A percentile compares a stretch with the other conserved stretches of the same genome.
Conservation (phyloP, 2,329 filamentous ascomycete species). For the Phoma sp. region DNA sequence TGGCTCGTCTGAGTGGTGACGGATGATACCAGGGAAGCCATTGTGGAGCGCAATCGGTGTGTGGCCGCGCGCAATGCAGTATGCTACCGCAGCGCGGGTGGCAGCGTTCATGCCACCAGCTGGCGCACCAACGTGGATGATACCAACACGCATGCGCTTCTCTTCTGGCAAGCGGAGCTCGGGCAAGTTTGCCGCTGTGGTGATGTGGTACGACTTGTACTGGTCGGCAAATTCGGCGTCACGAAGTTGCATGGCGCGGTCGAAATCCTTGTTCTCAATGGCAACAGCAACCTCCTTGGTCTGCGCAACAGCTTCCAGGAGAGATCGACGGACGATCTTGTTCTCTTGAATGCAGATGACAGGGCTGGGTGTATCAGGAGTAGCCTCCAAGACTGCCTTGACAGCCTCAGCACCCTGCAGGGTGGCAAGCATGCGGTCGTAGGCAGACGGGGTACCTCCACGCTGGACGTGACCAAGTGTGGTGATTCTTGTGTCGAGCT, state of each 20-base stretch:
- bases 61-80: slow-evolving; percentile 91
- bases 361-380: slow-evolving; percentile 85
- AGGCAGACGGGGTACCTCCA: slow-evolving; percentile 89
- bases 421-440: slow-evolving; percentile 91
- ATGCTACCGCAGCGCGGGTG: slow-evolving; percentile 88
- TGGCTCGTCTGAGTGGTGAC: slow-evolving; percentile 86
- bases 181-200: slow-evolving; percentile 79
- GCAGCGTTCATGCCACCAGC: slow-evolving; percentile 99
- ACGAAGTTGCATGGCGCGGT: slow-evolving; percentile 82
- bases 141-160: slow-evolving; percentile 90
- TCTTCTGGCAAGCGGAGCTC: slow-evolving; percentile 70
- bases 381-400: slow-evolving; percentile 52
- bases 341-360: slow-evolving; percentile 98
- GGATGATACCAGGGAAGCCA: slow-evolving; percentile 90
- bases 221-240: slow-evolving; percentile 95
- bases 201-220: slow-evolving; percentile 88
- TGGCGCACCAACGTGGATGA: slow-evolving; percentile 95
- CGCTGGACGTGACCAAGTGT: slow-evolving; percentile 97
- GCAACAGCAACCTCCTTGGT: slow-evolving; percentile 84
- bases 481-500: slow-evolving; percentile 90
- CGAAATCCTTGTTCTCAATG: slow-evolving; percentile 85
- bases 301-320: slow-evolving; percentile 86
- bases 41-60: slow-evolving; percentile 93
- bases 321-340: slow-evolving; percentile 89
- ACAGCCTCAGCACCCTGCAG: slow-evolving; percentile 67